These are phyloP conservation scores for Serpula lacrymans DNA, from an alignment of 768 basidiomycete genomes.

Conservation along the genomic window DNA sequence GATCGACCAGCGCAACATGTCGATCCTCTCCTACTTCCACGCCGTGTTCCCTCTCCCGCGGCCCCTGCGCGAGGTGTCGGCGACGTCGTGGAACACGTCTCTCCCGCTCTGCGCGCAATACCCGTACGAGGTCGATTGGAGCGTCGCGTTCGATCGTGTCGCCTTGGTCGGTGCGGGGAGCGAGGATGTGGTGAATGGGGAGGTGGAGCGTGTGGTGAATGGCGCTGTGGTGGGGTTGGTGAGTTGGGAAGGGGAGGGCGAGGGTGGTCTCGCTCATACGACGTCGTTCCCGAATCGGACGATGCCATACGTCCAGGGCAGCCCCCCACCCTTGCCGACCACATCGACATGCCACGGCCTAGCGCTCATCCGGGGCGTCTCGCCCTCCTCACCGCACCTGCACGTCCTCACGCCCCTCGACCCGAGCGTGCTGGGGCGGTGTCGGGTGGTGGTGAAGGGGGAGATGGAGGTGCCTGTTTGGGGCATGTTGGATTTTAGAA, in stretches of 20 bases:
- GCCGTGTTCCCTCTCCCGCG: slow-evolving; percentile 35
- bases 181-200: slow-evolving; percentile 74
- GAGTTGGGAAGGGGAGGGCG: slow-evolving; percentile 40
- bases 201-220: slow-evolving; percentile 71
- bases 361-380: slow-evolving; percentile 64
- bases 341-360: slow-evolving; percentile 70
- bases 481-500: slow-evolving; percentile 77
- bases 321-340: slow-evolving; percentile 51
- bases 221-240: slow-evolving; percentile 80
- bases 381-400: slow-evolving; percentile 35
- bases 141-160: slow-evolving; percentile 56
- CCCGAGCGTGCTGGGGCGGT: slow-evolving; percentile 36
- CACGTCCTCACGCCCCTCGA: slow-evolving; percentile 84
- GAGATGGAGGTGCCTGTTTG: slow-evolving; percentile 85
- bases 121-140: slow-evolving; percentile 72
- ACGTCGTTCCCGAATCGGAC: not conserved
- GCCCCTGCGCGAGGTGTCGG: slow-evolving; percentile 33
- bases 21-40: slow-evolving; percentile 79
- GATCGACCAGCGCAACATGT: slow-evolving; percentile 68
- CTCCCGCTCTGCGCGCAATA: slow-evolving; percentile 62
- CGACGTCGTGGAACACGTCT: slow-evolving; percentile 59
- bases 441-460: slow-evolving; percentile 70
- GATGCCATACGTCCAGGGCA: slow-evolving; percentile 60
- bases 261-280: slow-evolving; percentile 24
- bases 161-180: slow-evolving; percentile 68